Evolutionary conservation across 768 basidiomycete genomes (phyloP).

Genomic region (Grammothele lineata): DNA sequence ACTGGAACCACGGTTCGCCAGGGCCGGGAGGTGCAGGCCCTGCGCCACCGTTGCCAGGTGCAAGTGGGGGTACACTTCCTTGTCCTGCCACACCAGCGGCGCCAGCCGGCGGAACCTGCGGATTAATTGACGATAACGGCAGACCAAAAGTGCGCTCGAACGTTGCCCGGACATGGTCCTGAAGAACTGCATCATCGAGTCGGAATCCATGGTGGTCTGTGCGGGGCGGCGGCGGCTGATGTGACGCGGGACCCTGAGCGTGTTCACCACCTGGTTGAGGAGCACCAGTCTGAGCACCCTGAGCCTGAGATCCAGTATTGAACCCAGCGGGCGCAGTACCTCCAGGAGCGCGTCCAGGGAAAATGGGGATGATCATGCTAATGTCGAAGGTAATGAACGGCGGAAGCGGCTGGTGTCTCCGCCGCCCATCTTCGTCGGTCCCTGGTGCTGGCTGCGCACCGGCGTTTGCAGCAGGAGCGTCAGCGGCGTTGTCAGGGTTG

Average conservation of each 20-base stretch:
- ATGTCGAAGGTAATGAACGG: constrained; percentile 21
- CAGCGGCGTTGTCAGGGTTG: background rate
- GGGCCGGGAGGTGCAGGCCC: too few relatives aligned
- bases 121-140: too few relatives aligned
- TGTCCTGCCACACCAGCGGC: too few relatives aligned
- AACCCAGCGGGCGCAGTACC: too few relatives aligned
- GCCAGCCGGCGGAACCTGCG: too few relatives aligned
- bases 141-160: constrained; percentile 10
- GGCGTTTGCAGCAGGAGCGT: too few relatives aligned
- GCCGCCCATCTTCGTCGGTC: background rate
- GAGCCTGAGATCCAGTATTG: background rate
- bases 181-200: constrained; percentile 8
- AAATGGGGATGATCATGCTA: constrained; percentile 19
- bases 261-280: background rate
- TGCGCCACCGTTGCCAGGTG: too few relatives aligned
- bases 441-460: background rate
- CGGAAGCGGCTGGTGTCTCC: constrained; percentile 1
- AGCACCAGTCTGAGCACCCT: background rate
- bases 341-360: constrained; percentile 4
- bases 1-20: too few relatives aligned
- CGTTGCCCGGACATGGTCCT: constrained; percentile 7
- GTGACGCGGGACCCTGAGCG: constrained; percentile 1
- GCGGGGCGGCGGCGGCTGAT: constrained; percentile 4
- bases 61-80: too few relatives aligned
- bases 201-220: constrained; percentile 12